phyloP scores from a whole-genome alignment of 495 filamentous ascomycete genomes.

The Evansstolkia leycettana region DNA sequence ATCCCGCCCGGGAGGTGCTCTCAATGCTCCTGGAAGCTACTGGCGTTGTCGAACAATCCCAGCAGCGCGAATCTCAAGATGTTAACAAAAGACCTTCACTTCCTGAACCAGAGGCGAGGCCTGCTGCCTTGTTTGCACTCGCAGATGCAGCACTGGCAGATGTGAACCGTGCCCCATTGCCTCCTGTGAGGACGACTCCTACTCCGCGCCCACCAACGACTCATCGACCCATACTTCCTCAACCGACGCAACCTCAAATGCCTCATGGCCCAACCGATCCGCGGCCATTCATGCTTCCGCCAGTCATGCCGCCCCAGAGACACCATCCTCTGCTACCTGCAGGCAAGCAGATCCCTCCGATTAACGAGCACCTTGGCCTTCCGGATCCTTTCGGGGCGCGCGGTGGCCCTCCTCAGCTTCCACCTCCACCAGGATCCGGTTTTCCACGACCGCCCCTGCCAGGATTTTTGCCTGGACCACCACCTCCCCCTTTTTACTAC shows the following conservation, averaged over 20 bases:
- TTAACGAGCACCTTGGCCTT: slow-evolving; percentile 17
- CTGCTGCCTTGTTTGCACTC: slow-evolving; percentile 17
- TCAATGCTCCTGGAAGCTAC: slow-evolving; percentile 13
- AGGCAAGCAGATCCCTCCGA: slow-evolving; percentile 16
- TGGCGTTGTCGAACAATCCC: too few relatives aligned
- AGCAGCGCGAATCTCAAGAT: too few relatives aligned
- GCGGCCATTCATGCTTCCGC: slow-evolving; percentile 27
- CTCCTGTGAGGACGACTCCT: background rate
- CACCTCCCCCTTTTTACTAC: slow-evolving; percentile 6
- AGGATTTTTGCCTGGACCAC: slow-evolving; percentile 12
- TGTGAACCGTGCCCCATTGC: slow-evolving; percentile 6
- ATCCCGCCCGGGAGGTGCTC: slow-evolving; percentile 9
- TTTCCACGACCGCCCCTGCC: slow-evolving; percentile 24
- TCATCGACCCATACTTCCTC: slow-evolving; percentile 20
- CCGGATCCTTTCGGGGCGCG: slow-evolving; percentile 24
- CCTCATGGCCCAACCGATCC: slow-evolving; percentile 25
- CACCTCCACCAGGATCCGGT: slow-evolving; percentile 29
- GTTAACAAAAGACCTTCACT: too few relatives aligned
- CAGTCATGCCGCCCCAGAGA: slow-evolving; percentile 19
- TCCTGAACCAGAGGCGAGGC: slow-evolving; percentile 4
- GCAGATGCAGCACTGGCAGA: slow-evolving; percentile 24
- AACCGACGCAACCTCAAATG: slow-evolving; percentile 12
- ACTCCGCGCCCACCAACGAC: slow-evolving; percentile 1
- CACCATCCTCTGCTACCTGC: slow-evolving; percentile 28
- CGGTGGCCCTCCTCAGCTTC: slow-evolving; percentile 26